Conservation (phyloP, 2,329 filamentous ascomycete species). For the Sporothrix euskadiensis region DNA sequence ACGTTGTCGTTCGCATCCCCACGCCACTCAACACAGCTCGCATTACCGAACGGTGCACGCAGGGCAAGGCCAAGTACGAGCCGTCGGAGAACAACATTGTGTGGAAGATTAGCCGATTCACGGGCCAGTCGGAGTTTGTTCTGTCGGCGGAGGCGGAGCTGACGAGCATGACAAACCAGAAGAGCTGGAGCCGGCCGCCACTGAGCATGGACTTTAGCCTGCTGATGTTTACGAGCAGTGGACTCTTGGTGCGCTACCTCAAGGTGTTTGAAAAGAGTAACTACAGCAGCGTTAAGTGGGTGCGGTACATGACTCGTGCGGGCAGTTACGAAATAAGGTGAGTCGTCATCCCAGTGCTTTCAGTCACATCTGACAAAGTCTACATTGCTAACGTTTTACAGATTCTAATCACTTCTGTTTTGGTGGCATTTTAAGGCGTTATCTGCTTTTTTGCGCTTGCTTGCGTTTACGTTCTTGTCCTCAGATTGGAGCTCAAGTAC, state of each 20-base stretch:
- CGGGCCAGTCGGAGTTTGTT: slow-evolving; percentile 95
- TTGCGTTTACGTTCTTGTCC: neutral
- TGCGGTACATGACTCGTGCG: slow-evolving; percentile 96
- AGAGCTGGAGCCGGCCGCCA: slow-evolving; percentile 92
- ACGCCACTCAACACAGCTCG: slow-evolving; percentile 95
- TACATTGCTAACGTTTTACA: neutral
- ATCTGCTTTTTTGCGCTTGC: neutral
- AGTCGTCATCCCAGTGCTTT: neutral
- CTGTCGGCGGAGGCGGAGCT: slow-evolving; percentile 89
- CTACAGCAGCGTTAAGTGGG: slow-evolving; percentile 98
- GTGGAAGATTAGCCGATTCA: slow-evolving; percentile 99
- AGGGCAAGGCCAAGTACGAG: slow-evolving; percentile 98
- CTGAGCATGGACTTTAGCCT: slow-evolving; percentile 89
- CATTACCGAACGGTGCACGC: slow-evolving; percentile 87
- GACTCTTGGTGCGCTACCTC: slow-evolving; percentile 85
- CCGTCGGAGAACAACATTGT: slow-evolving; percentile 97
- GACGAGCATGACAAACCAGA: slow-evolving; percentile 97
- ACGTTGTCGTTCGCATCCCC: slow-evolving; percentile 90
- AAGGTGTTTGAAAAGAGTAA: slow-evolving; percentile 99
- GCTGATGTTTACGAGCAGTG: slow-evolving; percentile 97
- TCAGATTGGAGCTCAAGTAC: neutral
- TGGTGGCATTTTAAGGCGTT: slow-evolving; percentile 25
- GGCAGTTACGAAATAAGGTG: slow-evolving; percentile 96
- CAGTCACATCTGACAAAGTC: neutral
- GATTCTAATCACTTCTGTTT: neutral